These are phyloP conservation scores for Gypsophila paniculata DNA, from an alignment of 179 eudicot species.

Conservation along the genomic window DNA sequence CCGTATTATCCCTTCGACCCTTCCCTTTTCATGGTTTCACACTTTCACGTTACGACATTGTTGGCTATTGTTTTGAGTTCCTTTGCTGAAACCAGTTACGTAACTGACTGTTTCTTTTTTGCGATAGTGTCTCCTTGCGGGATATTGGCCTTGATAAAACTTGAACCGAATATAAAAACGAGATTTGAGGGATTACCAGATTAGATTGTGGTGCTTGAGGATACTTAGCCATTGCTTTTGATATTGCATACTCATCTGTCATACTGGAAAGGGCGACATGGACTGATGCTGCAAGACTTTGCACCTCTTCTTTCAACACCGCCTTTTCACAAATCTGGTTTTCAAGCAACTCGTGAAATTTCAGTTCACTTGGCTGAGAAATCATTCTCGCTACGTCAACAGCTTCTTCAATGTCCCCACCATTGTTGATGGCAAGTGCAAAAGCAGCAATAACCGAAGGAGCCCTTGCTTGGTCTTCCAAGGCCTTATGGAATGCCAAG, in stretches of 20 bases:
- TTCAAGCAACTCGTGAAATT: constrained; percentile 54
- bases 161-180: not conserved
- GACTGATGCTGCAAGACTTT: constrained; percentile 49
- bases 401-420: constrained; percentile 76
- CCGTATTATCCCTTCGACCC: no score
- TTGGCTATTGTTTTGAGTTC: not conserved
- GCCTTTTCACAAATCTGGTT: constrained; percentile 28
- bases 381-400: constrained; percentile 48
- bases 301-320: constrained; percentile 41
- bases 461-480: constrained; percentile 52
- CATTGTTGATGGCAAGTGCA: constrained; percentile 72
- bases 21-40: no score
- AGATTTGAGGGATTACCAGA: constrained; percentile 42
- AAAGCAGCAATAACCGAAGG: constrained; percentile 75
- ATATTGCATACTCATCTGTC: constrained; percentile 63
- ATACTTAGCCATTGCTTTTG: constrained; percentile 65
- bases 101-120: not conserved
- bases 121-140: not conserved
- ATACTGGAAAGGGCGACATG: constrained; percentile 42
- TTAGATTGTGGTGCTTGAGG: constrained; percentile 76
- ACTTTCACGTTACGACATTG: not conserved
- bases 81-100: not conserved
- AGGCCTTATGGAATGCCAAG: constrained; percentile 76
- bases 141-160: not conserved
- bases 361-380: constrained; percentile 40